Percentiles rank a stretch among this genome's conserved stretches.
phyloP scores from a whole-genome alignment of 192 early-diverging fungal species.

The Entomortierella lignicola region DNA sequence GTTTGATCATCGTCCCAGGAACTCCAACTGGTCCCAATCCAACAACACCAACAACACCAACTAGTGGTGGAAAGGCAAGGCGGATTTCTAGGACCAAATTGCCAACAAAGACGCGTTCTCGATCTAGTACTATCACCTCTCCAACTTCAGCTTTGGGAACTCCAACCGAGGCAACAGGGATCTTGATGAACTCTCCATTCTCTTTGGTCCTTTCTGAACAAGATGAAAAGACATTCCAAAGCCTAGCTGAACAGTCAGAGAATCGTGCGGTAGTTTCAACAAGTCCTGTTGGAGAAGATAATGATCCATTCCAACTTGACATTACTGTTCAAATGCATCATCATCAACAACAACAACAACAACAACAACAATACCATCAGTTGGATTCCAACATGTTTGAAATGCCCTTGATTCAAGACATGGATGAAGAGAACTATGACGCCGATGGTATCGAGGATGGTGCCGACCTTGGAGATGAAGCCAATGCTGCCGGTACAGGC shows the following conservation, averaged over 20 bases:
- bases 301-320: conserved; percentile 38
- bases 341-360: no score
- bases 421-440: conserved; percentile 23
- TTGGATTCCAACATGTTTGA: conserved; percentile 36
- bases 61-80: conserved; percentile 42
- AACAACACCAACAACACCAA: conserved; percentile 3
- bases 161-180: conserved; percentile 8
- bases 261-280: no score
- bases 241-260: conserved; percentile 20
- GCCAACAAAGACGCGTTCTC: conserved; percentile 36
- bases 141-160: conserved; percentile 10
- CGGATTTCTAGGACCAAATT: conserved; percentile 41
- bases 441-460: conserved; percentile 13
- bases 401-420: conserved; percentile 12
- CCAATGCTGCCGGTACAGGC: background rate
- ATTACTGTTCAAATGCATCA: conserved; percentile 16
- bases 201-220: conserved; percentile 46
- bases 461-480: conserved; percentile 1
- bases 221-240: conserved; percentile 40
- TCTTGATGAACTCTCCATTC: conserved; percentile 19
- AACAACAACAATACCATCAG: conserved; percentile 35
- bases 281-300: conserved; percentile 10
- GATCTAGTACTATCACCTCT: conserved; percentile 41
- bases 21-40: conserved; percentile 4
- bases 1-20: conserved; percentile 34